These are phyloP conservation scores for Fonsecaea erecta DNA, from an alignment of 2,329 filamentous ascomycete species.

Conservation along the genomic window DNA sequence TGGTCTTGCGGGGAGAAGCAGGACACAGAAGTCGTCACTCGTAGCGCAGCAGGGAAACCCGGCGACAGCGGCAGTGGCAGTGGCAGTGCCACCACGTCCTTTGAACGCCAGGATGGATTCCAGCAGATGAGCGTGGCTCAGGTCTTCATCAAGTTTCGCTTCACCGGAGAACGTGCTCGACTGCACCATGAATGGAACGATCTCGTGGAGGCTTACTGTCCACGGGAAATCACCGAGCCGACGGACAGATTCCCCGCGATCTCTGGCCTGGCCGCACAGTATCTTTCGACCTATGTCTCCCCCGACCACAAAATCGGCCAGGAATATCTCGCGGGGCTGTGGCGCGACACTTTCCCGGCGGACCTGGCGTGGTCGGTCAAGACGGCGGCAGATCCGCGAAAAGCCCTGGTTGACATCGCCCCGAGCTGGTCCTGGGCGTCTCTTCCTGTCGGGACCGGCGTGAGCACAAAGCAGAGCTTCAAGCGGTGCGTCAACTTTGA, in stretches of 20 bases:
- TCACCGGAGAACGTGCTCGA: not conserved
- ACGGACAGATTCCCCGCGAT: constrained; percentile 11
- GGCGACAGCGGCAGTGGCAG: not conserved
- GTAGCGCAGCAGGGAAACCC: not conserved
- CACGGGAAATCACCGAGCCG: not conserved
- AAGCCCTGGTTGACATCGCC: not conserved
- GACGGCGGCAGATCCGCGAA: not conserved
- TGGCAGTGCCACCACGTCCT: too few species aligned
- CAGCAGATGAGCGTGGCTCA: constrained; percentile 7
- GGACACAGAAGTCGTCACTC: constrained; percentile 3
- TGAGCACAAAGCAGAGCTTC: constrained; percentile 2
- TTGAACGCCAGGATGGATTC: not conserved
- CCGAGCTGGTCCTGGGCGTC: constrained; percentile 16
- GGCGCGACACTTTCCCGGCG: constrained; percentile 4
- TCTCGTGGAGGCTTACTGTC: constrained; percentile 13
- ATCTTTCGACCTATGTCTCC: constrained; percentile 7
- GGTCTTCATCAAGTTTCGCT: constrained; percentile 1
- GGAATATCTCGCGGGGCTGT: constrained; percentile 15
- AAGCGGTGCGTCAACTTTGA: not conserved
- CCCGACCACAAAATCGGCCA: not conserved
- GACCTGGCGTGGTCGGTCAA: constrained; percentile 9
- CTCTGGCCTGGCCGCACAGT: constrained; percentile 13
- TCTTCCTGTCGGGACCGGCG: not conserved
- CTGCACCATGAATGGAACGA: constrained; percentile 10
- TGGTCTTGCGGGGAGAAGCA: constrained; percentile 12